phyloP scores from a whole-genome alignment of 2,329 filamentous ascomycete species.

The Penicillium psychrosexuale region DNA sequence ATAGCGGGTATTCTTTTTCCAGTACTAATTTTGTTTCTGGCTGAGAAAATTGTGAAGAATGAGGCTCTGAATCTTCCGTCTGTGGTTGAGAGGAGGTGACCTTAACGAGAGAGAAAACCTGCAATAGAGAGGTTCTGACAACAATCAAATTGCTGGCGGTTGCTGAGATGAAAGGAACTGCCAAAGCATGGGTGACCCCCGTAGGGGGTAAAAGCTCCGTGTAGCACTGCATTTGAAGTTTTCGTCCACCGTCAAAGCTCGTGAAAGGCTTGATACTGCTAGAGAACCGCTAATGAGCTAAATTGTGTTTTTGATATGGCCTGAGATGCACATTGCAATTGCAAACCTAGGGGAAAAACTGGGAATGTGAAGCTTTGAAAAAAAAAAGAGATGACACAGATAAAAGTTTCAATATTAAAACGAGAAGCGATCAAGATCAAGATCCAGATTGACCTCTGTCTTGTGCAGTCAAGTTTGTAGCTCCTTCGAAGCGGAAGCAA shows the following conservation, averaged over 20 bases:
- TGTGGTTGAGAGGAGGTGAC: slow-evolving; percentile 55
- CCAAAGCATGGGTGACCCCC: slow-evolving; percentile 84
- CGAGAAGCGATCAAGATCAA: not conserved
- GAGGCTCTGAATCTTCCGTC: slow-evolving; percentile 33
- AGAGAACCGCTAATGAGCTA: slow-evolving; percentile 12
- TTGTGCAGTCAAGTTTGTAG: slow-evolving; percentile 4
- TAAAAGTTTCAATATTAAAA: no score
- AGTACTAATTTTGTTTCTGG: slow-evolving; percentile 74
- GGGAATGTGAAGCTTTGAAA: not conserved
- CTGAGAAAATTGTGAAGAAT: slow-evolving; percentile 61
- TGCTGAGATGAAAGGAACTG: slow-evolving; percentile 71
- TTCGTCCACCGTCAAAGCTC: not conserved
- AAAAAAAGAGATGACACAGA: not conserved
- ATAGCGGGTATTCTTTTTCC: slow-evolving; percentile 75
- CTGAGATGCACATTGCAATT: slow-evolving; percentile 16
- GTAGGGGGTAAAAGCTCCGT: slow-evolving; percentile 92
- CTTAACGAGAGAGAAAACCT: slow-evolving; percentile 76
- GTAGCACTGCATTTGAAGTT: slow-evolving; percentile 81
- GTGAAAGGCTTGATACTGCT: not conserved
- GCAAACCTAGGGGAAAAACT: not conserved
- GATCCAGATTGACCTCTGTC: not conserved
- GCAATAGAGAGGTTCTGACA: slow-evolving; percentile 86
- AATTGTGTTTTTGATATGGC: not conserved
- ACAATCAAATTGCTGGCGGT: slow-evolving; percentile 81
- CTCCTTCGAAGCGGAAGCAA: slow-evolving; percentile 6